Evolutionary conservation across 1,284 basidiomycete species (phyloP).

Genomic region (Apiotrichum domesticum): DNA sequence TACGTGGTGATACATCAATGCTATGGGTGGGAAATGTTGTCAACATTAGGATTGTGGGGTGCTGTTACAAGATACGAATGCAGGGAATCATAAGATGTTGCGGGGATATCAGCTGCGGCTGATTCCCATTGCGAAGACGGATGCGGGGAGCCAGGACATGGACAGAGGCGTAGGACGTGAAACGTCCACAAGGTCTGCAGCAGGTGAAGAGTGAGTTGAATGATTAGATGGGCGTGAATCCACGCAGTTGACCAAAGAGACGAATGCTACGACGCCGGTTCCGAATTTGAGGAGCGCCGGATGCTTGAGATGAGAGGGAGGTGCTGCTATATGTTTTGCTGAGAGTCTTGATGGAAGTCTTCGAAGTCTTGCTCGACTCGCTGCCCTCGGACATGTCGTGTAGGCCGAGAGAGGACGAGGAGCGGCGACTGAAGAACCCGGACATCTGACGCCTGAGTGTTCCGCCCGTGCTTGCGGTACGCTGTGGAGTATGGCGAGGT

Average conservation of each 20-base stretch:
- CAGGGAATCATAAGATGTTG: not conserved
- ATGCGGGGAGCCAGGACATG: too few relatives aligned
- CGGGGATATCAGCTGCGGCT: too few relatives aligned
- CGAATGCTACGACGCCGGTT: conserved; percentile 13
- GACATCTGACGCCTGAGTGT: conserved; percentile 7
- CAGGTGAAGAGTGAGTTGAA: too few relatives aligned
- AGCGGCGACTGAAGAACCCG: conserved; percentile 5
- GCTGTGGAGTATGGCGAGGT: not conserved
- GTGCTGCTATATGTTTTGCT: not conserved
- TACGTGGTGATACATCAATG: conserved; percentile 3
- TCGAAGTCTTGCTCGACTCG: not conserved
- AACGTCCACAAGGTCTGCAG: too few relatives aligned
- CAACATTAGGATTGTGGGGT: not conserved
- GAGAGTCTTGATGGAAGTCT: not conserved
- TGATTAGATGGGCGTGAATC: conserved; percentile 11
- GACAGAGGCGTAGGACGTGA: too few relatives aligned
- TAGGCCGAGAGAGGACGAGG: not conserved
- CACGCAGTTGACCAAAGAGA: conserved; percentile 13
- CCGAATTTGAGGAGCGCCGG: not conserved
- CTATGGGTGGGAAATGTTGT: not conserved
- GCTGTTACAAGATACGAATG: conserved; percentile 4
- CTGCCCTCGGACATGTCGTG: not conserved
- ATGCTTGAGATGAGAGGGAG: not conserved
- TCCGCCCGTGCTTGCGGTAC: not conserved
- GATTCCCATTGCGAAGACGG: too few relatives aligned